Conservation (phyloP, 306 rosid species). For the Castanea crenata region DNA sequence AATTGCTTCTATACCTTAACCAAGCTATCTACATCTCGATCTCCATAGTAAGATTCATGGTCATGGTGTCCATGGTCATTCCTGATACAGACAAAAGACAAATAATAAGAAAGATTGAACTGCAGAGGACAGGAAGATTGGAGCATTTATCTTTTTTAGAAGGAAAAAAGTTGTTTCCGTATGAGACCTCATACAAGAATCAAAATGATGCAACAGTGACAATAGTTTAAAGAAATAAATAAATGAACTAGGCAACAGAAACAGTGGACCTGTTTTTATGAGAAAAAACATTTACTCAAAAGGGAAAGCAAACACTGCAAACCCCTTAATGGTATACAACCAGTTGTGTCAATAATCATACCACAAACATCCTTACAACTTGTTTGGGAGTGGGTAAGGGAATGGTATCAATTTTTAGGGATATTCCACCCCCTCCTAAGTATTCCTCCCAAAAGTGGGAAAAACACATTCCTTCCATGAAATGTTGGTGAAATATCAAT, state of each 20-base stretch:
- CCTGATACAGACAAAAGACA: constrained; percentile 48
- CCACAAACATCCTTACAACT: background rate
- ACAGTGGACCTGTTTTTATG: too few relatives aligned
- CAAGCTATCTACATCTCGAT: constrained; percentile 87
- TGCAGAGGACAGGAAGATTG: constrained; percentile 13
- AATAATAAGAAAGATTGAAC: constrained; percentile 13
- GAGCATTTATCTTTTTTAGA: background rate
- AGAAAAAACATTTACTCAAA: too few relatives aligned
- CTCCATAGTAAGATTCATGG: constrained; percentile 93
- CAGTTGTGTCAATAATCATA: background rate
- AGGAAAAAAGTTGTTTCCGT: background rate
- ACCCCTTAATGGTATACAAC: background rate
- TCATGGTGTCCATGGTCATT: constrained; percentile 91
- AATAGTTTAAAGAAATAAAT: too few relatives aligned
- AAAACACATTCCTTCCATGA: too few relatives aligned
- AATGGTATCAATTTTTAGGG: too few relatives aligned
- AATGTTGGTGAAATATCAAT: too few relatives aligned
- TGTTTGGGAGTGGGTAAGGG: too few relatives aligned
- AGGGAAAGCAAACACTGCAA: background rate
- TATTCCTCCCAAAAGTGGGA: too few relatives aligned
- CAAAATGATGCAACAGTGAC: too few relatives aligned
- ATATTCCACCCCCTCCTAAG: too few relatives aligned
- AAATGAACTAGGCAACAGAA: too few relatives aligned
- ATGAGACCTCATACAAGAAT: too few relatives aligned
- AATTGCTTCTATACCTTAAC: constrained; percentile 59